Conservation (phyloP, 2,329 filamentous ascomycete species). For the Penicillium sp. region DNA sequence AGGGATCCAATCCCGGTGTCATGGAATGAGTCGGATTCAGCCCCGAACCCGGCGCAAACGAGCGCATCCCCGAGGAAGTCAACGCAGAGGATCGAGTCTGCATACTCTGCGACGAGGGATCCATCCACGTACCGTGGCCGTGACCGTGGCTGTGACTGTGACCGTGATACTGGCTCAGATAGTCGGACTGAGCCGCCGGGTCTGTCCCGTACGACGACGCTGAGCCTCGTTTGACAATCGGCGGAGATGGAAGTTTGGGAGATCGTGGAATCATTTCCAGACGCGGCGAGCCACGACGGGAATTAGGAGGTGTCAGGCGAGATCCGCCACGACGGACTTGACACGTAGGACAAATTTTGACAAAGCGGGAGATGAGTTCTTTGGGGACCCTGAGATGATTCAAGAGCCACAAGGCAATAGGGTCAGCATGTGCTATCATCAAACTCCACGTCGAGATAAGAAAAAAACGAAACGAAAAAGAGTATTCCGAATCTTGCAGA, state of each 20-base stretch:
- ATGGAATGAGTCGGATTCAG: slow-evolving; percentile 20
- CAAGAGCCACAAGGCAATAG: no score
- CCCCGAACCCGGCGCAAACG: slow-evolving; percentile 14
- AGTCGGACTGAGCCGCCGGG: slow-evolving; percentile 23
- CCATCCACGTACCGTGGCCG: slow-evolving; percentile 26
- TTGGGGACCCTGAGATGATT: slow-evolving; percentile 42
- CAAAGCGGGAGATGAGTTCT: slow-evolving; percentile 48
- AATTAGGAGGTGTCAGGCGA: slow-evolving; percentile 38
- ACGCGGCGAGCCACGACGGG: slow-evolving; percentile 34
- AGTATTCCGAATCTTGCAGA: no score
- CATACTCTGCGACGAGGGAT: slow-evolving; percentile 19
- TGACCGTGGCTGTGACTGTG: slow-evolving; percentile 24
- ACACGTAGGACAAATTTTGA: slow-evolving; percentile 47
- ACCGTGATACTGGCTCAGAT: slow-evolving; percentile 22
- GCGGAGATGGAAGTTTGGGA: slow-evolving; percentile 33
- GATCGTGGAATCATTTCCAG: slow-evolving; percentile 30
- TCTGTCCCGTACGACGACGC: slow-evolving; percentile 27
- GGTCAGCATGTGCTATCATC: no score
- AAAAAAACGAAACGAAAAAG: no score
- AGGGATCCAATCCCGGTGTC: slow-evolving; percentile 25
- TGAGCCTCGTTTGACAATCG: slow-evolving; percentile 33
- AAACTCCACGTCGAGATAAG: no score
- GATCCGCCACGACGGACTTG: slow-evolving; percentile 42
- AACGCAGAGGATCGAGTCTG: slow-evolving; percentile 17
- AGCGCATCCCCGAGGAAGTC: slow-evolving; percentile 15